Evolutionary conservation across 2,329 filamentous ascomycete species (phyloP).

Genomic region (Ilyonectria robusta): DNA sequence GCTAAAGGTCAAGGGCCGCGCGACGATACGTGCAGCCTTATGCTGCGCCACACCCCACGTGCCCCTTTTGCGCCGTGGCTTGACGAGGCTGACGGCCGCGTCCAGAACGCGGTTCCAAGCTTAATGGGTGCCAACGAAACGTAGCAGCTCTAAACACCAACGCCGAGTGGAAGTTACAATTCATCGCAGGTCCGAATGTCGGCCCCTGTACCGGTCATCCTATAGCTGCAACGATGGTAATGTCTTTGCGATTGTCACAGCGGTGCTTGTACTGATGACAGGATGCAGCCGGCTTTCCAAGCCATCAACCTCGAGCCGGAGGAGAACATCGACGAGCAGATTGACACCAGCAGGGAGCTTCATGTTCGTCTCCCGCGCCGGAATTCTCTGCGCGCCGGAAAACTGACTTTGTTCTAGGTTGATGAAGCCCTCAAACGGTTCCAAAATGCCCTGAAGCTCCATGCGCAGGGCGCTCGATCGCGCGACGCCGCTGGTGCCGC

Average conservation of each 20-base stretch:
- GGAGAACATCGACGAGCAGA: constrained; percentile 88
- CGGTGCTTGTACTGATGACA: constrained; percentile 32
- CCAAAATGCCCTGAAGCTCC: constrained; percentile 89
- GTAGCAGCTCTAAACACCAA: constrained; percentile 21
- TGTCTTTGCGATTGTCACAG: background rate
- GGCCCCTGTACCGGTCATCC: constrained; percentile 27
- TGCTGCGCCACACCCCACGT: constrained; percentile 48
- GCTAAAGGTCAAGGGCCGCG: constrained; percentile 38
- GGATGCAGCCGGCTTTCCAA: constrained; percentile 75
- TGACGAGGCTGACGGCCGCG: constrained; percentile 44
- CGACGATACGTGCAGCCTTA: constrained; percentile 35
- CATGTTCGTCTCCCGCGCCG: constrained; percentile 65
- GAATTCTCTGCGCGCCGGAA: no score
- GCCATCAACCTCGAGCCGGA: constrained; percentile 96
- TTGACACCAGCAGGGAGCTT: constrained; percentile 95
- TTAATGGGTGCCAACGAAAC: constrained; percentile 41
- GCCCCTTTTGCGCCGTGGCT: constrained; percentile 41
- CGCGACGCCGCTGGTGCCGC: constrained; percentile 84
- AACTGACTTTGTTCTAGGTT: constrained; percentile 65
- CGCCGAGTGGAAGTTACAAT: constrained; percentile 13
- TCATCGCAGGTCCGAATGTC: constrained; percentile 39
- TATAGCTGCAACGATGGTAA: constrained; percentile 45
- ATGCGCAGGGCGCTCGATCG: constrained; percentile 85
- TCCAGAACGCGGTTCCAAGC: constrained; percentile 43
- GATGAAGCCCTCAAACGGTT: constrained; percentile 97